Evolutionary conservation across 2,329 filamentous ascomycete genomes (phyloP).

Genomic region (Apiospora koreana): DNA sequence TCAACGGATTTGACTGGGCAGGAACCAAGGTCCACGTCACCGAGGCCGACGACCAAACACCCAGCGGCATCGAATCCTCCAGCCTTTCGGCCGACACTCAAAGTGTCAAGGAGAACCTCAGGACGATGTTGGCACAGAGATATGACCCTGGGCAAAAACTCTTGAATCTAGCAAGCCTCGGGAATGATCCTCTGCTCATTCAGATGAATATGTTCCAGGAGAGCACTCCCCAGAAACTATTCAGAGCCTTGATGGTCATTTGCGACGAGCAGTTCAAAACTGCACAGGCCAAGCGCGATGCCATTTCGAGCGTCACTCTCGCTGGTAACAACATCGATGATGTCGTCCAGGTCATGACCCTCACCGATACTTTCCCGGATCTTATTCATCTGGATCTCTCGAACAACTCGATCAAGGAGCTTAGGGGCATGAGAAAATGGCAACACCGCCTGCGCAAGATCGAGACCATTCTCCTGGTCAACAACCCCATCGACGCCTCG

Average conservation of each 20-base stretch:
- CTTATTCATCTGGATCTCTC: slow-evolving; percentile 88
- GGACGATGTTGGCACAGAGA: slow-evolving; percentile 69
- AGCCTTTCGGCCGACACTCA: slow-evolving; percentile 52
- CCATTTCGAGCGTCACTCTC: slow-evolving; percentile 80
- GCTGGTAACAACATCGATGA: slow-evolving; percentile 77
- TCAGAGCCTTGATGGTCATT: slow-evolving; percentile 87
- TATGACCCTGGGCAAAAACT: slow-evolving; percentile 74
- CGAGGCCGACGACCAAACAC: slow-evolving; percentile 41
- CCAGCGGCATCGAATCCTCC: slow-evolving; percentile 28
- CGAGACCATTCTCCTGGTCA: slow-evolving; percentile 76
- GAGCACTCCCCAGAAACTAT: slow-evolving; percentile 80
- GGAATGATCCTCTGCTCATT: slow-evolving; percentile 69
- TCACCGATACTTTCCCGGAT: slow-evolving; percentile 80
- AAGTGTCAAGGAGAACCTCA: slow-evolving; percentile 69
- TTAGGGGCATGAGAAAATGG: slow-evolving; percentile 73
- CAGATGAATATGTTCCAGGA: slow-evolving; percentile 75
- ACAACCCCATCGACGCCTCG: slow-evolving; percentile 70
- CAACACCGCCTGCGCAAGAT: slow-evolving; percentile 76
- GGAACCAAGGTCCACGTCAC: slow-evolving; percentile 61
- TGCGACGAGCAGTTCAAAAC: slow-evolving; percentile 78
- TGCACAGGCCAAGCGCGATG: slow-evolving; percentile 70
- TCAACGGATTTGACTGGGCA: slow-evolving; percentile 71
- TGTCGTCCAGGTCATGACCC: slow-evolving; percentile 69
- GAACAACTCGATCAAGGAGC: slow-evolving; percentile 72
- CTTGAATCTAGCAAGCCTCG: slow-evolving; percentile 79